Evolutionary conservation across 352 stramenopile species (phyloP), one percentile per base, ranked within the genome.

Genomic region (Lagenidium sp.): DNA sequence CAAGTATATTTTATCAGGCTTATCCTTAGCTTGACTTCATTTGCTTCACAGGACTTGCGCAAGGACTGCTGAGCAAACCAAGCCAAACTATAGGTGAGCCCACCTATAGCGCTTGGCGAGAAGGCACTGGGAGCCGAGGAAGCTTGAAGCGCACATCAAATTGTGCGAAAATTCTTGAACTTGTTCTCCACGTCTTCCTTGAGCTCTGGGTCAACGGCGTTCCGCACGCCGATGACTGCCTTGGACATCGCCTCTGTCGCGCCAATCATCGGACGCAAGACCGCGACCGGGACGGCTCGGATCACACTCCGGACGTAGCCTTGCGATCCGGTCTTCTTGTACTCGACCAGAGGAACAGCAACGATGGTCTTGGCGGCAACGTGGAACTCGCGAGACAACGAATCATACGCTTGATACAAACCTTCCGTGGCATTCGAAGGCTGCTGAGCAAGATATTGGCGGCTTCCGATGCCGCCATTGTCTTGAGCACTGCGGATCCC

Each of bases 141-240:
- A n/a, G n/a, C n/a, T 34, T 34, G 16, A 24, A 7, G 8, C 19
- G 10, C 16, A 40, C 21, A 12, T 22, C 41, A 63, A 29, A 63
- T 63, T 20, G 55, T 58, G 21, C 77, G 70, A 44, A 89, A 85
- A 63, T 94, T 79, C 70, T 94, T 94, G 47, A 93, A 94, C 61
- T 94, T 94, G 62, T 94, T 94, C 63, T 91, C 78, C 36, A 94
- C 90, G 54, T 94, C 80, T 47, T 94, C 82, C 53, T 90, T 94
- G 31, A 93, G 65, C 55, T 94, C 82, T 25, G 82, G 82, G 43
- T 93, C 80, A 41, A 94, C 80, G 3, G 74, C 76, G 44, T 94
- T 94, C 50, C 82, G 79, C 16, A 91, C 80, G 13, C 82, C 82
- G 42, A 93, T 91, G 12, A 94, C 57, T 41, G 82, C 80, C 46